These are phyloP conservation scores for Populus hybrid DNA, from an alignment of 441 rosid species.

Conservation along the genomic window DNA sequence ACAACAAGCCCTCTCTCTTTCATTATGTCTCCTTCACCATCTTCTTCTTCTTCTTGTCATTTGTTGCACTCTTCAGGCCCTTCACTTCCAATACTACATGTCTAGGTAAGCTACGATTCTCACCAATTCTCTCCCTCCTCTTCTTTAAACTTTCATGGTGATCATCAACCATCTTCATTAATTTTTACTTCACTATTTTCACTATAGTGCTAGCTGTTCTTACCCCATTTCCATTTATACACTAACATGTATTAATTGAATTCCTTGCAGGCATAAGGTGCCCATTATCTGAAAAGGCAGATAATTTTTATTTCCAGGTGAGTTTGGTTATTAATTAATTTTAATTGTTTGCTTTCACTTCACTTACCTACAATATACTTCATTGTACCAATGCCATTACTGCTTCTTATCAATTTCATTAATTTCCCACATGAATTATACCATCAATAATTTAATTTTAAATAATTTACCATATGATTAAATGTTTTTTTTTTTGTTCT, in stretches of 20 bases:
- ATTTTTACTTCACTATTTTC: neutral
- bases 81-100: constrained; percentile 17
- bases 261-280: constrained; percentile 24
- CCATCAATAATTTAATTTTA: neutral
- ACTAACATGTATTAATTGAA: neutral
- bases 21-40: neutral
- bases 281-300: constrained; percentile 20
- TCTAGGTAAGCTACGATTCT: constrained; percentile 24
- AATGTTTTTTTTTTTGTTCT: neutral
- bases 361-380: no score
- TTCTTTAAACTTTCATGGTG: neutral
- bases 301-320: constrained; percentile 26
- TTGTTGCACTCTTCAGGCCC: constrained; percentile 20
- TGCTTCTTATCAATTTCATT: neutral
- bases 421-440: neutral
- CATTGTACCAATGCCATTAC: neutral
- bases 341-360: neutral
- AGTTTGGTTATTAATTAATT: neutral
- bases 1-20: constrained; percentile 7
- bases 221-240: neutral
- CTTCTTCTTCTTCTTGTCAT: constrained; percentile 23
- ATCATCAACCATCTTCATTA: neutral
- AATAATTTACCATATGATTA: neutral
- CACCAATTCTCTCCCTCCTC: neutral
- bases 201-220: neutral